A percentile compares a stretch with the other conserved stretches of the same genome.
phyloP scores from a whole-genome alignment of 2,329 filamentous ascomycete genomes.

The Arthrobotrys megalospora region DNA sequence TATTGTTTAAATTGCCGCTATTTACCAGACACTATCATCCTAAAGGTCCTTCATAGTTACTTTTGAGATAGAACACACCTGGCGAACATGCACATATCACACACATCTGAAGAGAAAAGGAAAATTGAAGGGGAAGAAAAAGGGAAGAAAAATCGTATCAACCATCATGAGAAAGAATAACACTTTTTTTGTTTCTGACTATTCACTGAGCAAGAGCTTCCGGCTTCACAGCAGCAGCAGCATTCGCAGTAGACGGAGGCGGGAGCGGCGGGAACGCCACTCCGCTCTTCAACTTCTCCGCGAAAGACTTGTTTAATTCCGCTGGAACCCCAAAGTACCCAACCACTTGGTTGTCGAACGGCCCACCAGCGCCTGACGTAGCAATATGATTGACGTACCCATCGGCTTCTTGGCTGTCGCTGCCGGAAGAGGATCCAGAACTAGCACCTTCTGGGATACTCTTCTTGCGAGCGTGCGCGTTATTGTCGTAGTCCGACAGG shows the following conservation, averaged over 20 bases:
- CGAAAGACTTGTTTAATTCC: slow-evolving; percentile 45
- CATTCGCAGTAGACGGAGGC: slow-evolving; percentile 40
- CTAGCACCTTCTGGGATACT: slow-evolving; percentile 53
- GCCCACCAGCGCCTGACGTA: slow-evolving; percentile 23
- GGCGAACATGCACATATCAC: slow-evolving; percentile 28
- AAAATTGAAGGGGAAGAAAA: slow-evolving; percentile 19
- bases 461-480: slow-evolving; percentile 49
- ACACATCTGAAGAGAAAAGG: slow-evolving; percentile 16
- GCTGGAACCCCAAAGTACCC: slow-evolving; percentile 40
- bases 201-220: slow-evolving; percentile 49
- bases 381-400: slow-evolving; percentile 49
- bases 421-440: slow-evolving; percentile 54
- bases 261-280: slow-evolving; percentile 53
- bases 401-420: slow-evolving; percentile 54
- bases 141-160: slow-evolving; percentile 43
- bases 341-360: slow-evolving; percentile 36
- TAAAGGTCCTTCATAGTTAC: not conserved
- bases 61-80: slow-evolving; percentile 26
- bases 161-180: slow-evolving; percentile 32
- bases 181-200: slow-evolving; percentile 10
- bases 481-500: slow-evolving; percentile 63
- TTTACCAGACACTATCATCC: slow-evolving; percentile 41
- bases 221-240: slow-evolving; percentile 34
- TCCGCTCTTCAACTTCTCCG: slow-evolving; percentile 54
- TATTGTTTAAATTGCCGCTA: slow-evolving; percentile 17